Percentiles rank a stretch among this genome's conserved stretches.
Conservation (phyloP, 169 alveolate genomes). For the Plasmodium vinckei region DNA sequence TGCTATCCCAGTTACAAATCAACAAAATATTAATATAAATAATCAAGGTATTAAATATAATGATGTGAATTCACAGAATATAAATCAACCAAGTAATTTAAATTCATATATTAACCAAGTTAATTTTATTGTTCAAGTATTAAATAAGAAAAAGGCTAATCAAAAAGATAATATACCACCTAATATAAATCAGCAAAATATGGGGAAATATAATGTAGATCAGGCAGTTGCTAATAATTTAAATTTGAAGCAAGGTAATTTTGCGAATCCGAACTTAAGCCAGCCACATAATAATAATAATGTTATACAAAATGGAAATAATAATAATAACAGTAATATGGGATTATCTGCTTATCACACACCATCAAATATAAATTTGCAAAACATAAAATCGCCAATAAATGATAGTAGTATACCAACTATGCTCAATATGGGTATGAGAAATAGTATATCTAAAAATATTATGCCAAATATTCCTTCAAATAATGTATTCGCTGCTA, state of each 20-base stretch:
- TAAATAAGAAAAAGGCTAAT: slow-evolving; percentile 30
- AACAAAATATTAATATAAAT: slow-evolving; percentile 30
- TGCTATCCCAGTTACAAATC: slow-evolving; percentile 22
- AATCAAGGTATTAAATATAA: slow-evolving; percentile 5
- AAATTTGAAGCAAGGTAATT: background rate
- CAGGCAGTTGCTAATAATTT: background rate
- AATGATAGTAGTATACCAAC: slow-evolving; percentile 29
- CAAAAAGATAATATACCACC: slow-evolving; percentile 6
- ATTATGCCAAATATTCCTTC: slow-evolving; percentile 26
- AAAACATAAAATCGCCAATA: slow-evolving; percentile 10
- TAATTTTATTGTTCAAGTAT: slow-evolving; percentile 62
- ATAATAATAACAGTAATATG: slow-evolving; percentile 8
- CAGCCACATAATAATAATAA: slow-evolving; percentile 9
- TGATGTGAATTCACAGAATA: slow-evolving; percentile 25
- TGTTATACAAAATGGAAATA: background rate
- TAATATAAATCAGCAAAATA: slow-evolving; percentile 6
- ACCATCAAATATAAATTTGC: slow-evolving; percentile 11
- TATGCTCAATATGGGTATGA: slow-evolving; percentile 28
- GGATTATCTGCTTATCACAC: slow-evolving; percentile 31
- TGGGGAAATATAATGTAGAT: background rate
- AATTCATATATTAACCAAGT: slow-evolving; percentile 43
- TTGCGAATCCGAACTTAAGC: slow-evolving; percentile 3
- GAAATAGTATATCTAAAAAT: slow-evolving; percentile 23
- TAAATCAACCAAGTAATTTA: slow-evolving; percentile 15
- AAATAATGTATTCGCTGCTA: slow-evolving; percentile 23